Percentiles rank a stretch among this genome's conserved stretches.
Evolutionary conservation across 805 yeast species (phyloP).

Genomic region (Saccharomycopsis fibuligera): DNA sequence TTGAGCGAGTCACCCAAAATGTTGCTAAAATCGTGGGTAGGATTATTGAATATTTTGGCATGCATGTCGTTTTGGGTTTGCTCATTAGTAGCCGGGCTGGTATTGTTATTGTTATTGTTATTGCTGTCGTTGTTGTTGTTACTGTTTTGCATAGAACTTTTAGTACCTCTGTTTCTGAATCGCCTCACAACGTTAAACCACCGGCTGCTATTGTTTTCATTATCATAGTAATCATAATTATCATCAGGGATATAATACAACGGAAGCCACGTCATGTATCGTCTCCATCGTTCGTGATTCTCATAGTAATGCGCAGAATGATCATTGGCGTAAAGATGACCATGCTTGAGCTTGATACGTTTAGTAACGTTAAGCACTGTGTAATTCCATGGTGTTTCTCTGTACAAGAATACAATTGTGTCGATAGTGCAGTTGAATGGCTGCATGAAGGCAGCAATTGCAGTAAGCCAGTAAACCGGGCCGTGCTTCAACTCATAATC

Average conservation of each 20-base stretch:
- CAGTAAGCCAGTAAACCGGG: conserved; percentile 56
- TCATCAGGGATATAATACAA: conserved; percentile 38
- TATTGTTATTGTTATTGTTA: neutral
- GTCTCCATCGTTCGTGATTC: conserved; percentile 35
- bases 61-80: neutral
- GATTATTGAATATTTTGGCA: neutral
- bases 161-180: neutral
- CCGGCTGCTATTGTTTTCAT: too few species aligned
- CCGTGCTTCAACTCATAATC: conserved; percentile 41
- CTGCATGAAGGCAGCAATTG: conserved; percentile 68
- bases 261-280: conserved; percentile 36
- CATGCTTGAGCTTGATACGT: conserved; percentile 7
- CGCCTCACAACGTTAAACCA: conserved; percentile 22
- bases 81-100: neutral
- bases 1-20: conserved; percentile 1
- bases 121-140: neutral
- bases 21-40: conserved; percentile 19
- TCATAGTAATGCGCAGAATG: conserved; percentile 23
- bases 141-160: too few species aligned
- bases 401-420: conserved; percentile 61
- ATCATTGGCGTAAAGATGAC: conserved; percentile 11
- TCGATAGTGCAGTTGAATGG: conserved; percentile 79
- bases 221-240: conserved; percentile 16
- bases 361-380: conserved; percentile 24
- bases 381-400: conserved; percentile 76